phyloP scores from a whole-genome alignment of 2,329 filamentous ascomycete genomes.

The Stagonosporopsis cucurbitacearum region DNA sequence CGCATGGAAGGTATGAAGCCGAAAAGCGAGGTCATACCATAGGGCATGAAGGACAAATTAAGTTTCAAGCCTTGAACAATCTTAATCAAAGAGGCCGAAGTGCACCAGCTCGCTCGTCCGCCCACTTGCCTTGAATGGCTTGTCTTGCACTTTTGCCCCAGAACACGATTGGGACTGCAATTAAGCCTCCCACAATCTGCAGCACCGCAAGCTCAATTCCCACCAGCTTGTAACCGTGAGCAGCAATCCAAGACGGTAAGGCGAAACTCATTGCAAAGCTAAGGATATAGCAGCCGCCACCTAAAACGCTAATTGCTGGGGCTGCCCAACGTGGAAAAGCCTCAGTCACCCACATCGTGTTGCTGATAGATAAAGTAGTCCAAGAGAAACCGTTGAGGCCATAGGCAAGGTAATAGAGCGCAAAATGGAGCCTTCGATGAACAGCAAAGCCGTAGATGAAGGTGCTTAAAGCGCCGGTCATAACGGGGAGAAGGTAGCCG shows the following conservation, averaged over 20 bases:
- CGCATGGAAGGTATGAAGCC: constrained; percentile 2
- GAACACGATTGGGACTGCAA: constrained; percentile 39
- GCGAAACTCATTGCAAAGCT: constrained; percentile 34
- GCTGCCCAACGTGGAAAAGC: constrained; percentile 45
- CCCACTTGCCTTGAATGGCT: constrained; percentile 38
- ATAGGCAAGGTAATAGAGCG: constrained; percentile 34
- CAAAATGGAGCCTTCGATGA: constrained; percentile 20
- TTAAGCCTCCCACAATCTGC: constrained; percentile 39
- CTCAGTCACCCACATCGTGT: constrained; percentile 42
- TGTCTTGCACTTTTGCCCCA: constrained; percentile 41
- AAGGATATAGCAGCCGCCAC: constrained; percentile 32
- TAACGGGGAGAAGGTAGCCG: constrained; percentile 34
- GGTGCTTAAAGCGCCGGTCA: constrained; percentile 31
- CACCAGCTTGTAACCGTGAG: constrained; percentile 38
- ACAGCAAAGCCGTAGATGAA: constrained; percentile 37
- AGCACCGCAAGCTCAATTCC: constrained; percentile 46
- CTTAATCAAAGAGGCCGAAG: constrained; percentile 30
- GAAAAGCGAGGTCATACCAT: constrained; percentile 4
- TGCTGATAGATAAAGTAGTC: constrained; percentile 31
- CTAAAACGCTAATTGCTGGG: constrained; percentile 35
- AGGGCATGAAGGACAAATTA: not conserved
- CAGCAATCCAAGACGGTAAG: constrained; percentile 31
- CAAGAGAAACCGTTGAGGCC: constrained; percentile 40
- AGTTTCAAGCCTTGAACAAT: too few relatives aligned
- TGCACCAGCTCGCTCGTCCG: constrained; percentile 34